Base-by-base conservation (phyloP, 2,329 filamentous ascomycete species). In the Ophiostoma montium region DNA sequence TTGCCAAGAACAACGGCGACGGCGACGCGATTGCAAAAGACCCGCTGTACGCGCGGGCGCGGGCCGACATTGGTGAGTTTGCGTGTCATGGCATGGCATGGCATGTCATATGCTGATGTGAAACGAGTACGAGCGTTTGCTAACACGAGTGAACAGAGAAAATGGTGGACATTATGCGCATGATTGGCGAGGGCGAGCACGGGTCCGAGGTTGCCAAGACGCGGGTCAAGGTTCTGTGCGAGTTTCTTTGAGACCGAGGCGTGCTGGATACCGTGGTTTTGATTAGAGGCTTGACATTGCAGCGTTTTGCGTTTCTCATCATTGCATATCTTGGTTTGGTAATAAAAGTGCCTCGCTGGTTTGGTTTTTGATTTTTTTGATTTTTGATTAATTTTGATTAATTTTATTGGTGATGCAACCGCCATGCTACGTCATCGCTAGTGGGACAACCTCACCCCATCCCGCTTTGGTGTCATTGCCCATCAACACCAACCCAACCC, bases 81-180 rank as follows among this genome's bases (percentile, higher is more conserved):
- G n/a, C n/a, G n/a, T n/a, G n/a, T n/a, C n/a, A n/a, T n/a, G n/a
- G n/a, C n/a, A n/a, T n/a, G 33, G 3, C 23, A 11, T 30, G 32
- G 23, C 23, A 47, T n/a, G 46, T 31, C 18, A 18, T 23, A n/a
- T 11, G 12, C 16, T 4, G 3, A 10, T 8, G 38, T n/a, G n/a
- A 46, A 5, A 27, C 46, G 16, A 35, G 46, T 45, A 13, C 2
- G 15, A 16, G 5, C 8, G 23, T 3, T 3, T 16, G 23, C 39
- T 42, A 42, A 42, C 39, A 30, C 15, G 21, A 11, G 21, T 7
- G 12, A 16, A n/a, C 35, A 56, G 55, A 54, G 46, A 50, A 44
- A 52, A 81, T 82, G 77, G 74, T 82, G 27, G 69, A 80, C 48
- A 81, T 82, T 46, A 74, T 82, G 74, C 68, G 74, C 50, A 57